These are phyloP conservation scores for Gossypium davidsonii DNA, from an alignment of 441 rosid species.

Conservation along the genomic window DNA sequence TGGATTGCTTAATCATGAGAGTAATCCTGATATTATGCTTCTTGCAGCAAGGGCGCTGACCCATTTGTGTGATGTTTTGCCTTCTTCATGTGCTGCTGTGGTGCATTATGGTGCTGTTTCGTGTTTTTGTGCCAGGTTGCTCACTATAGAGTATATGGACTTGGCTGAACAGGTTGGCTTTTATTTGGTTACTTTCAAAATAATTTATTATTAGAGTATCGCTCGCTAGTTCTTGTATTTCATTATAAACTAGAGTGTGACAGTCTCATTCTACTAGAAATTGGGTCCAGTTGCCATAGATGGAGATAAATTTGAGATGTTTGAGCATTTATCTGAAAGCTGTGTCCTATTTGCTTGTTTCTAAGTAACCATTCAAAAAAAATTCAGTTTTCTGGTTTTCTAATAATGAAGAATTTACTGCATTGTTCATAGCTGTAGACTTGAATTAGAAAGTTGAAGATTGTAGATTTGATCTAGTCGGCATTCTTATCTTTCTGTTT, in stretches of 20 bases:
- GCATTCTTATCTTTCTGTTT: not conserved
- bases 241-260: not conserved
- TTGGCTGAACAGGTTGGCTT: conserved; percentile 91
- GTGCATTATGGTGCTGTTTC: conserved; percentile 95
- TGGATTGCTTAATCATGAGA: conserved; percentile 86
- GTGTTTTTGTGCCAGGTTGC: conserved; percentile 85
- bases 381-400: not conserved
- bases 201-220: not conserved
- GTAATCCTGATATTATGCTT: conserved; percentile 92
- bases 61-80: conserved; percentile 92
- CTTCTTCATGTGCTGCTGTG: conserved; percentile 98
- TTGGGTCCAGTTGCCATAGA: not conserved
- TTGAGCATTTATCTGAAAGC: not conserved
- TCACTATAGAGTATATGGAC: conserved; percentile 98
- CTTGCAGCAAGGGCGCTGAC: conserved; percentile 98
- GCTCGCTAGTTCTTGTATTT: not conserved
- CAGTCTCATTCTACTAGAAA: not conserved
- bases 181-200: not conserved
- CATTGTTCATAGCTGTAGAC: not conserved
- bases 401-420: not conserved
- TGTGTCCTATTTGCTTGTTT: not conserved
- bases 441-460: not conserved
- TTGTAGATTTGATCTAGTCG: not conserved
- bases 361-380: not conserved
- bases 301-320: not conserved